Evolutionary conservation across 805 yeast species (phyloP).

Genomic region (Metschnikowia chrysomelidarum): DNA sequence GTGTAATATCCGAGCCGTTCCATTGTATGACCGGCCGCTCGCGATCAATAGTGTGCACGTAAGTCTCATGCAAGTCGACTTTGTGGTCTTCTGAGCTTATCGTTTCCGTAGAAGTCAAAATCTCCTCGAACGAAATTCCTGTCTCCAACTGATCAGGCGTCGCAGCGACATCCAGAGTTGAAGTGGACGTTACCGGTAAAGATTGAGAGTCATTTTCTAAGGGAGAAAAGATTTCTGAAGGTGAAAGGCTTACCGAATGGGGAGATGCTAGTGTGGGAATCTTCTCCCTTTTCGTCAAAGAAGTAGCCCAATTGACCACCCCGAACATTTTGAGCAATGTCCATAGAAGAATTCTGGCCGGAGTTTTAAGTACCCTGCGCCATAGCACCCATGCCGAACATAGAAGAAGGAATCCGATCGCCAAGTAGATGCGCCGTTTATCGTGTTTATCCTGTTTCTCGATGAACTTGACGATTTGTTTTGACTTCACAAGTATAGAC

Average conservation of each 20-base stretch:
- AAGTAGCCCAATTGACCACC: conserved; percentile 13
- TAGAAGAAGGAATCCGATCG: conserved; percentile 43
- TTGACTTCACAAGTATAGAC: conserved; percentile 40
- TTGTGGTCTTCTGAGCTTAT: no score
- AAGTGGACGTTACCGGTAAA: no score
- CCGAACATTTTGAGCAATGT: conserved; percentile 38
- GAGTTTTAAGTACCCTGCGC: conserved; percentile 46
- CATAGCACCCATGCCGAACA: conserved; percentile 51
- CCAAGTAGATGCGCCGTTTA: conserved; percentile 46
- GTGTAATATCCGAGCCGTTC: conserved; percentile 1
- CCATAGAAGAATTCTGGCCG: conserved; percentile 47
- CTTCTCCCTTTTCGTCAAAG: conserved; percentile 1
- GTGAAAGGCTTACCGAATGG: no score
- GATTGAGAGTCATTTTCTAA: no score
- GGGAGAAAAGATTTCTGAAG: no score
- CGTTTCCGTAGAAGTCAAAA: no score
- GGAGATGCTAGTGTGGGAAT: no score
- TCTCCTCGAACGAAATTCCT: no score
- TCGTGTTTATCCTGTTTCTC: conserved; percentile 52
- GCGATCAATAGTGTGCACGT: background rate
- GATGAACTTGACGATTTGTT: conserved; percentile 47
- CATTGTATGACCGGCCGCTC: conserved; percentile 4
- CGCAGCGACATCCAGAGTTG: no score
- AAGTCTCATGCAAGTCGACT: background rate
- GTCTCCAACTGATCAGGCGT: no score